Percentiles rank a stretch among this genome's conserved stretches.
phyloP scores from a whole-genome alignment of 2,329 filamentous ascomycete species.

The Endoconidiophora polonica region DNA sequence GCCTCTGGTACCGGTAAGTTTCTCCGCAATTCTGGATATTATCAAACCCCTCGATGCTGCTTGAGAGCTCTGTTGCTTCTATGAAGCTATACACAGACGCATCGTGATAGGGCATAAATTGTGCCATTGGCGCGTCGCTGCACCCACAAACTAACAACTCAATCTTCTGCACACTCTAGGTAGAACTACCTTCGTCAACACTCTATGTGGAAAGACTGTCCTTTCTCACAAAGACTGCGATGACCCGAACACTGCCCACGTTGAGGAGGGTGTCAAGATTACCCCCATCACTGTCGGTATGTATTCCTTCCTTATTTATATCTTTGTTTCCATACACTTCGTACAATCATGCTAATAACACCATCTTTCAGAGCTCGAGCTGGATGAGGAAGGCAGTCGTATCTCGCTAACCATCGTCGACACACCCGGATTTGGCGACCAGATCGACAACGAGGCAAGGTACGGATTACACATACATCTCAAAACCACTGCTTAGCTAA shows the following conservation, averaged over 20 bases:
- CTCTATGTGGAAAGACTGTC: constrained; percentile 88
- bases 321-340: neutral
- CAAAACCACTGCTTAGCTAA: constrained; percentile 11
- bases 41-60: neutral
- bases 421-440: constrained; percentile 94
- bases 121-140: neutral
- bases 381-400: constrained; percentile 95
- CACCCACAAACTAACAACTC: constrained; percentile 1
- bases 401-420: constrained; percentile 98
- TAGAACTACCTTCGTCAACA: constrained; percentile 98
- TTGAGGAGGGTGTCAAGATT: constrained; percentile 96
- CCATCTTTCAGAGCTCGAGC: constrained; percentile 54
- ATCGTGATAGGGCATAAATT: neutral
- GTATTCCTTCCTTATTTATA: neutral
- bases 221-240: constrained; percentile 84
- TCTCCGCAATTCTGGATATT: too few species aligned
- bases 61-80: neutral
- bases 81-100: neutral
- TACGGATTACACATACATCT: constrained; percentile 25
- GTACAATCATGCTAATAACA: neutral
- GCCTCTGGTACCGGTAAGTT: constrained; percentile 88
- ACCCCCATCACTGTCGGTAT: constrained; percentile 94
- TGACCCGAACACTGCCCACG: constrained; percentile 70
- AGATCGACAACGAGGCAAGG: constrained; percentile 98
- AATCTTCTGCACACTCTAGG: constrained; percentile 33